Evolutionary conservation across 1,284 basidiomycete species (phyloP).

Genomic region (Abortiporus biennis): DNA sequence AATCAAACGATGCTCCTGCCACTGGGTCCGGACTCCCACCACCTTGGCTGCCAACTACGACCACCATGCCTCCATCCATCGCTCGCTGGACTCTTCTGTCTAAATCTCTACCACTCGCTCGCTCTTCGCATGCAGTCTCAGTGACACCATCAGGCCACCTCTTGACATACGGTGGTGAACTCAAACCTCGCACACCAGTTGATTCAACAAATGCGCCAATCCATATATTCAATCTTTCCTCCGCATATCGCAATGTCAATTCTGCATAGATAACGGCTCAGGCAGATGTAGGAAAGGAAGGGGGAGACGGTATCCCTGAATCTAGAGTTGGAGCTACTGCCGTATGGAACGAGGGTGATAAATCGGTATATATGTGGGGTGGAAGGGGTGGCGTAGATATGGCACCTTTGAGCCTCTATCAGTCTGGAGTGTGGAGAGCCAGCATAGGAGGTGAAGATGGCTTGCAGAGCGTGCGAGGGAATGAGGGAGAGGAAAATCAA

Average conservation of each 20-base stretch:
- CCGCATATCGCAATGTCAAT: neutral
- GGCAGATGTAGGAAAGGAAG: too few species aligned
- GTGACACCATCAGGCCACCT: conserved; percentile 21
- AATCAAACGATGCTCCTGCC: too few species aligned
- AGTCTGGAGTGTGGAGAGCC: conserved; percentile 18
- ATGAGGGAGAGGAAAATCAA: neutral
- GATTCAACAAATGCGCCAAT: conserved; percentile 12
- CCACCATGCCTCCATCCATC: neutral
- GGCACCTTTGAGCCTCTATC: conserved; percentile 24
- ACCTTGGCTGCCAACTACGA: too few species aligned
- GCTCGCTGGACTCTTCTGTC: neutral
- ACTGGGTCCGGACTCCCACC: too few species aligned
- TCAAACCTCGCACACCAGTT: conserved; percentile 33
- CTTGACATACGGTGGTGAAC: conserved; percentile 35
- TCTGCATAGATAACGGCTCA: too few species aligned
- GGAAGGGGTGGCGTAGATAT: conserved; percentile 35
- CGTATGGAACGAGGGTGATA: conserved; percentile 16
- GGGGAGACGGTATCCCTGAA: too few species aligned
- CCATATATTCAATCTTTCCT: neutral
- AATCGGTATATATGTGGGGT: conserved; percentile 40
- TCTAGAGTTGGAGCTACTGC: conserved; percentile 13
- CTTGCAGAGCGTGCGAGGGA: too few species aligned
- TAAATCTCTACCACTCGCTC: neutral
- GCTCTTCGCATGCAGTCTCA: neutral
- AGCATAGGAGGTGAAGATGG: too few species aligned